Evolutionary conservation across 179 eudicot genomes (phyloP).

Genomic region (Dionaea muscipula): DNA sequence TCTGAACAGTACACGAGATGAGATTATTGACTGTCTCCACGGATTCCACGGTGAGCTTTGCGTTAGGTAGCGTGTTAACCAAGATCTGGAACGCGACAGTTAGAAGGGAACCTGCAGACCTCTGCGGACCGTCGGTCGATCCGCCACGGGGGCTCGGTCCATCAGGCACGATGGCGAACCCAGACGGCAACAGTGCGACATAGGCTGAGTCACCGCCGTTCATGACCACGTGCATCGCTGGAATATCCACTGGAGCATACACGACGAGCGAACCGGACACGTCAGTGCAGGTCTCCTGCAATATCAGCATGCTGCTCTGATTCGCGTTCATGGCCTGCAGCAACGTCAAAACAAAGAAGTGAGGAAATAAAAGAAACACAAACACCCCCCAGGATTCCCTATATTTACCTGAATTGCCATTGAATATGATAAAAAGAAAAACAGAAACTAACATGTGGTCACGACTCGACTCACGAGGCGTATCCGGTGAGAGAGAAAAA

Average conservation of each 20-base stretch:
- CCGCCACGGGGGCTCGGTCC: constrained; percentile 37
- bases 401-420: too few species aligned
- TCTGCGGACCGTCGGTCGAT: constrained; percentile 9
- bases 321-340: constrained; percentile 69
- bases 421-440: too few species aligned
- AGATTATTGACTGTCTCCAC: constrained; percentile 90
- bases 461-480: not conserved
- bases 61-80: constrained; percentile 83
- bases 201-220: constrained; percentile 96
- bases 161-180: constrained; percentile 71
- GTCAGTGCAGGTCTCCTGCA: constrained; percentile 87
- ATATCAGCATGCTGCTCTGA: constrained; percentile 91
- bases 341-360: not conserved
- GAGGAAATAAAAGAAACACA: constrained; percentile 2
- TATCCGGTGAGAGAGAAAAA: not conserved
- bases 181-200: constrained; percentile 89
- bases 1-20: constrained; percentile 86
- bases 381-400: too few species aligned
- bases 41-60: constrained; percentile 89
- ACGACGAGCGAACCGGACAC: constrained; percentile 87
- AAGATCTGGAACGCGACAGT: constrained; percentile 89
- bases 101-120: constrained; percentile 58
- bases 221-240: constrained; percentile 94
- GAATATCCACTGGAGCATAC: constrained; percentile 90
- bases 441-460: too few species aligned